Conservation (phyloP, 495 filamentous ascomycete genomes). For the Chaetomidium leptoderma region DNA sequence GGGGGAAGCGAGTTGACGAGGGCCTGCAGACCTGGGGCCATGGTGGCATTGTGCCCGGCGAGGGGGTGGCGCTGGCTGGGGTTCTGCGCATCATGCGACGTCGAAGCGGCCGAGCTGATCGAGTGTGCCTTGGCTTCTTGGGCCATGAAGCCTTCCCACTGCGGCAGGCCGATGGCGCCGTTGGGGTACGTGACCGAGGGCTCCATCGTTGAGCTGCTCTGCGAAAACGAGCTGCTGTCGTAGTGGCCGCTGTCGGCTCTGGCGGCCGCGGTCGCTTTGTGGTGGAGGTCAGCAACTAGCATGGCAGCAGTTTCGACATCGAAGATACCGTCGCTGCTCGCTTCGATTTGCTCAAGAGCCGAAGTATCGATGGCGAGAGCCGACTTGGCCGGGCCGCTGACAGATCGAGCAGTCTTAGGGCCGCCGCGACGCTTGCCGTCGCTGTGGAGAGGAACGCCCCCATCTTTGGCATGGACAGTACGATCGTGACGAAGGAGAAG, state of each 20-base stretch:
- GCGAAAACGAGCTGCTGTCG: constrained; percentile 69
- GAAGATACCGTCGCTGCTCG: constrained; percentile 88
- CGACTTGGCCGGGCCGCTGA: constrained; percentile 70
- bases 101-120: constrained; percentile 57
- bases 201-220: constrained; percentile 64
- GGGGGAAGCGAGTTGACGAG: constrained; percentile 64
- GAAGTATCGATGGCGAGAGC: constrained; percentile 81
- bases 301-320: constrained; percentile 98
- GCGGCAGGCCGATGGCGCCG: constrained; percentile 73
- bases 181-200: constrained; percentile 64
- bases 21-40: constrained; percentile 60
- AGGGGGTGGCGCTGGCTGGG: constrained; percentile 60
- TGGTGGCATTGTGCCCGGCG: constrained; percentile 60
- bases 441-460: constrained; percentile 88
- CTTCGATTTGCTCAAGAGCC: constrained; percentile 90
- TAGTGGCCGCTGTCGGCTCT: constrained; percentile 52
- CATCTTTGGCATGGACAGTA: constrained; percentile 98
- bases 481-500: constrained; percentile 94
- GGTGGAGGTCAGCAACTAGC: constrained; percentile 97
- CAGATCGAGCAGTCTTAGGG: constrained; percentile 59
- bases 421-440: constrained; percentile 85
- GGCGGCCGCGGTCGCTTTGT: constrained; percentile 87
- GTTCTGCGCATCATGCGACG: constrained; percentile 64
- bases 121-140: constrained; percentile 66
- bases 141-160: constrained; percentile 80